Conservation (phyloP, 768 basidiomycete genomes). For the Serendipita sp. region DNA sequence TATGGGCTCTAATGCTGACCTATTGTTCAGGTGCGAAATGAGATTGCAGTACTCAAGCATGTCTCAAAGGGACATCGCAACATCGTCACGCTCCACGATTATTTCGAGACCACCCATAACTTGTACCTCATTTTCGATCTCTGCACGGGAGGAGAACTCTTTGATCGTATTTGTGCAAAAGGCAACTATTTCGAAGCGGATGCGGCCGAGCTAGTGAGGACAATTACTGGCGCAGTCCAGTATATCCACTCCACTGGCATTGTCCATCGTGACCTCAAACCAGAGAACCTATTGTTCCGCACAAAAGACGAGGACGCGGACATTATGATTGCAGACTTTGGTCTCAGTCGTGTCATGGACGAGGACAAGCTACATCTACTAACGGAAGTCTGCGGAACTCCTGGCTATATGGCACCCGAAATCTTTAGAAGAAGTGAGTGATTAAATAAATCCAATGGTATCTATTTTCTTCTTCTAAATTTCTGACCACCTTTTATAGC, state of each 20-base stretch:
- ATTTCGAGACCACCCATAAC: conserved; percentile 93
- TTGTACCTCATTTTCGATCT: conserved; percentile 91
- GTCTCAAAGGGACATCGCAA: conserved; percentile 81
- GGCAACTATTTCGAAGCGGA: conserved; percentile 95
- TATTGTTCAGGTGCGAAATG: conserved; percentile 70
- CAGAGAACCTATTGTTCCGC: conserved; percentile 93
- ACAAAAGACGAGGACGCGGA: conserved; percentile 78
- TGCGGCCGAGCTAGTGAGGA: conserved; percentile 74
- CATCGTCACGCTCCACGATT: conserved; percentile 88
- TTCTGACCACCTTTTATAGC: conserved; percentile 24
- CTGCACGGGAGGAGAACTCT: conserved; percentile 95
- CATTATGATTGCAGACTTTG: conserved; percentile 96
- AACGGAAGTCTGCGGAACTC: conserved; percentile 93
- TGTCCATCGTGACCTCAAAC: conserved; percentile 93
- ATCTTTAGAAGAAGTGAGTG: conserved; percentile 37
- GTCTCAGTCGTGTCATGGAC: conserved; percentile 78
- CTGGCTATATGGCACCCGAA: conserved; percentile 93
- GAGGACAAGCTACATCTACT: conserved; percentile 74
- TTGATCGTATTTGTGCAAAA: conserved; percentile 95
- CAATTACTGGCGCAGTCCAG: conserved; percentile 71
- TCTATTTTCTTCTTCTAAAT: too few species aligned
- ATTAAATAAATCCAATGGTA: not conserved
- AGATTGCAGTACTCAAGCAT: conserved; percentile 86
- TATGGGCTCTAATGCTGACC: not conserved
- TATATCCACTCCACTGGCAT: conserved; percentile 87